A percentile compares a stretch with the other conserved stretches of the same genome.
These are phyloP conservation scores for Talaromyces borbonicus DNA, from an alignment of 495 filamentous ascomycete genomes.

Conservation along the genomic window DNA sequence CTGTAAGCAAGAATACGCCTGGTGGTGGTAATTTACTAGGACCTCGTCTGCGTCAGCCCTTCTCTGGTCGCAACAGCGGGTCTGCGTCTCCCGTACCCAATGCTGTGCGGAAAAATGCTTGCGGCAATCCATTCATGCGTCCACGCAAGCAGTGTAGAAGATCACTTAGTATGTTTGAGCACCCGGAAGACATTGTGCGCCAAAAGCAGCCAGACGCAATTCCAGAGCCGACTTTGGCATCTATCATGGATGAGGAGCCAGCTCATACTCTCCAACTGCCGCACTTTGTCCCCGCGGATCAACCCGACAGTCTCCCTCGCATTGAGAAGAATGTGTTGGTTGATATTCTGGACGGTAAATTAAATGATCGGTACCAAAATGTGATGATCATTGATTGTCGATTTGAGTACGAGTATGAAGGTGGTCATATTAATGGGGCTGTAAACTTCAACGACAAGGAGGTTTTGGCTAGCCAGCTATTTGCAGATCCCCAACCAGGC, in stretches of 20 bases:
- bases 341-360: slow-evolving; percentile 80
- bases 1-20: slow-evolving; percentile 23
- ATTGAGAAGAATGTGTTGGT: slow-evolving; percentile 73
- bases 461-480: slow-evolving; percentile 64
- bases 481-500: slow-evolving; percentile 53
- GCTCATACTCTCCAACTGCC: slow-evolving; percentile 64
- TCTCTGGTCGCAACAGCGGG: slow-evolving; percentile 39
- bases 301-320: slow-evolving; percentile 75
- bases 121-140: slow-evolving; percentile 53
- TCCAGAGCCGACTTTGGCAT: slow-evolving; percentile 48
- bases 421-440: slow-evolving; percentile 87
- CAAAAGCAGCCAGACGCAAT: slow-evolving; percentile 47
- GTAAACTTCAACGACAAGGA: slow-evolving; percentile 97
- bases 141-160: slow-evolving; percentile 82
- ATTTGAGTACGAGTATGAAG: slow-evolving; percentile 97
- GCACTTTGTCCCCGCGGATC: slow-evolving; percentile 72
- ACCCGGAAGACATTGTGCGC: slow-evolving; percentile 76
- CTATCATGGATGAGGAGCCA: slow-evolving; percentile 70
- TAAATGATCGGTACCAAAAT: slow-evolving; percentile 59
- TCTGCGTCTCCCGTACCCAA: slow-evolving; percentile 59
- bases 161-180: slow-evolving; percentile 95
- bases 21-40: slow-evolving; percentile 33
- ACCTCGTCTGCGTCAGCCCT: slow-evolving; percentile 52
- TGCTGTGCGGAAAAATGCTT: slow-evolving; percentile 57
- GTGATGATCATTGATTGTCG: slow-evolving; percentile 88